Evolutionary conservation across 2,329 filamentous ascomycete species (phyloP).

Genomic region (Biscogniauxia mediterranea): DNA sequence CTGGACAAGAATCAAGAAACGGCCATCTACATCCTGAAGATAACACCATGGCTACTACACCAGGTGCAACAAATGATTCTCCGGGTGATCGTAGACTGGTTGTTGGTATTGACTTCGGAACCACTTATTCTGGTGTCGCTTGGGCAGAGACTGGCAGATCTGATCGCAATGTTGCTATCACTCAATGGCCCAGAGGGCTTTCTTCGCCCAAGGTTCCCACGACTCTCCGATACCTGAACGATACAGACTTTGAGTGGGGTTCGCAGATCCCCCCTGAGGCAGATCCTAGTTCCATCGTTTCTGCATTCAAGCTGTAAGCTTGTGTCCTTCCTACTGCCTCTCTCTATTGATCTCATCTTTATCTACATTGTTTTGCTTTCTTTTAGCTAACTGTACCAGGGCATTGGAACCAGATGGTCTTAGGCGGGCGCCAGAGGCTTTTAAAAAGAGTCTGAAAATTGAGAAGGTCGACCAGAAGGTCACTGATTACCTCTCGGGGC

Average conservation of each 20-base stretch:
- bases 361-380: neutral
- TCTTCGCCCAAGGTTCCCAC: slow-evolving; percentile 49
- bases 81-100: slow-evolving; percentile 38
- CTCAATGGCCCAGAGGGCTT: slow-evolving; percentile 46
- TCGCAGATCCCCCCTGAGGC: slow-evolving; percentile 45
- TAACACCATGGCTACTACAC: neutral
- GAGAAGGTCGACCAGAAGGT: slow-evolving; percentile 40
- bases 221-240: slow-evolving; percentile 42
- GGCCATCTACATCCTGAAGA: neutral
- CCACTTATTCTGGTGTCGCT: slow-evolving; percentile 55
- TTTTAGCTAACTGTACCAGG: slow-evolving; percentile 4
- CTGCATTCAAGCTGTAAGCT: slow-evolving; percentile 12
- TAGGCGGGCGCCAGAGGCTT: neutral
- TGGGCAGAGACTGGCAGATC: slow-evolving; percentile 46
- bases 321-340: neutral
- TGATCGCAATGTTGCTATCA: slow-evolving; percentile 41
- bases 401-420: slow-evolving; percentile 11
- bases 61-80: neutral
- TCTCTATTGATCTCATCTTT: too few relatives aligned
- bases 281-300: neutral
- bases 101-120: slow-evolving; percentile 56
- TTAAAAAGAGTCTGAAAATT: slow-evolving; percentile 19
- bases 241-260: slow-evolving; percentile 46
- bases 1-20: neutral
- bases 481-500: slow-evolving; percentile 48